These are phyloP conservation scores for Talaromyces sp. DNA, from an alignment of 2,329 filamentous ascomycete genomes.

Conservation along the genomic window DNA sequence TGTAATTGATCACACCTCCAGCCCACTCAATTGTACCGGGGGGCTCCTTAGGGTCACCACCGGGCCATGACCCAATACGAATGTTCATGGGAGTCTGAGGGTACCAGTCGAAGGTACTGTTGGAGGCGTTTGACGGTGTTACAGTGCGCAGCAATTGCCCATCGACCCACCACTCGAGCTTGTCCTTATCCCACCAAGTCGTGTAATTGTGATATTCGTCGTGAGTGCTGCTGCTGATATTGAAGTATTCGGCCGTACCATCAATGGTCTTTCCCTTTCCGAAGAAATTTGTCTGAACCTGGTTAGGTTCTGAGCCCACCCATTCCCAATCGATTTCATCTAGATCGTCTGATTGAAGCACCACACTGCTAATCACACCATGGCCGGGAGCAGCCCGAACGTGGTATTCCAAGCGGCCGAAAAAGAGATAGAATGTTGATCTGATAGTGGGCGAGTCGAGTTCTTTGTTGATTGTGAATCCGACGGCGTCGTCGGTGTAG, in stretches of 20 bases:
- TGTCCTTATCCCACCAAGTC: slow-evolving; percentile 65
- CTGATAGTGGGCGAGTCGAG: slow-evolving; percentile 76
- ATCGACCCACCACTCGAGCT: slow-evolving; percentile 66
- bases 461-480: slow-evolving; percentile 67
- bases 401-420: slow-evolving; percentile 71
- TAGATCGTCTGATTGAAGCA: slow-evolving; percentile 76
- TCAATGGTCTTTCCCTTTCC: slow-evolving; percentile 82
- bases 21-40: slow-evolving; percentile 63
- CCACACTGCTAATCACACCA: slow-evolving; percentile 77
- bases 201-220: slow-evolving; percentile 47
- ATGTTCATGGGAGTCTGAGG: slow-evolving; percentile 72
- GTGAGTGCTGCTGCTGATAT: slow-evolving; percentile 56
- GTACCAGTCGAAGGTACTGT: slow-evolving; percentile 56
- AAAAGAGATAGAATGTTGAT: slow-evolving; percentile 82
- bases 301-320: slow-evolving; percentile 38
- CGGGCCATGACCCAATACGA: slow-evolving; percentile 67
- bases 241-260: slow-evolving; percentile 59
- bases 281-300: slow-evolving; percentile 87
- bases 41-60: slow-evolving; percentile 47
- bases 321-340: slow-evolving; percentile 77
- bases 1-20: slow-evolving; percentile 65
- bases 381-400: slow-evolving; percentile 72
- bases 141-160: slow-evolving; percentile 60
- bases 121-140: slow-evolving; percentile 55
- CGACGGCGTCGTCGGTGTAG: slow-evolving; percentile 62